phyloP scores from a whole-genome alignment of 1,139 yeast species.

The Pneumocystis oryctolagi region DNA sequence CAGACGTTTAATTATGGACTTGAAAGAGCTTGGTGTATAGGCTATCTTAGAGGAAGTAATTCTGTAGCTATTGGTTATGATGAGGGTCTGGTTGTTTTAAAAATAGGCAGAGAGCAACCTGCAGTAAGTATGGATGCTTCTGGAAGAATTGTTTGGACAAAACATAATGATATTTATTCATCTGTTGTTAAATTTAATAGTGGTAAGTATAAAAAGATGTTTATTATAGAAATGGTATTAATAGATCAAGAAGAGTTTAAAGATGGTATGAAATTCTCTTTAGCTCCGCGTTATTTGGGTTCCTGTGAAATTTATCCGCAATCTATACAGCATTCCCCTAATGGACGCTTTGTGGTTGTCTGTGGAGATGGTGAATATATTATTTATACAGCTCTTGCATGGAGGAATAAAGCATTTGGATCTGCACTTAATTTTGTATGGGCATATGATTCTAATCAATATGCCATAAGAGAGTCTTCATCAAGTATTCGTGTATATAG shows the following conservation, averaged over 20 bases:
- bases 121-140: conserved; percentile 82
- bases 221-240: background rate
- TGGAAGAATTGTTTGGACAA: conserved; percentile 82
- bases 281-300: conserved; percentile 80
- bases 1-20: conserved; percentile 79
- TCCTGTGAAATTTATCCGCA: conserved; percentile 86
- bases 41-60: conserved; percentile 61
- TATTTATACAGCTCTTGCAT: conserved; percentile 88
- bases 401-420: conserved; percentile 94
- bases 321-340: conserved; percentile 77
- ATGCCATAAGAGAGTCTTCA: conserved; percentile 63
- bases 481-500: conserved; percentile 57
- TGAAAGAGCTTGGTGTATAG: conserved; percentile 94
- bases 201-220: background rate
- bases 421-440: conserved; percentile 82
- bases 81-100: conserved; percentile 75
- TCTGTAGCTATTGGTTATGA: conserved; percentile 87
- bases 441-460: conserved; percentile 81
- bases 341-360: conserved; percentile 89
- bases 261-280: conserved; percentile 66
- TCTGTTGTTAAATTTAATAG: conserved; percentile 46
- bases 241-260: conserved; percentile 31
- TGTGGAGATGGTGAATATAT: conserved; percentile 97
- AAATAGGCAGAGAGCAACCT: conserved; percentile 89
- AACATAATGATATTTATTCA: conserved; percentile 78